These are phyloP conservation scores for Pseudonectria foliicola DNA, from an alignment of 2,329 filamentous ascomycete genomes.

Conservation along the genomic window DNA sequence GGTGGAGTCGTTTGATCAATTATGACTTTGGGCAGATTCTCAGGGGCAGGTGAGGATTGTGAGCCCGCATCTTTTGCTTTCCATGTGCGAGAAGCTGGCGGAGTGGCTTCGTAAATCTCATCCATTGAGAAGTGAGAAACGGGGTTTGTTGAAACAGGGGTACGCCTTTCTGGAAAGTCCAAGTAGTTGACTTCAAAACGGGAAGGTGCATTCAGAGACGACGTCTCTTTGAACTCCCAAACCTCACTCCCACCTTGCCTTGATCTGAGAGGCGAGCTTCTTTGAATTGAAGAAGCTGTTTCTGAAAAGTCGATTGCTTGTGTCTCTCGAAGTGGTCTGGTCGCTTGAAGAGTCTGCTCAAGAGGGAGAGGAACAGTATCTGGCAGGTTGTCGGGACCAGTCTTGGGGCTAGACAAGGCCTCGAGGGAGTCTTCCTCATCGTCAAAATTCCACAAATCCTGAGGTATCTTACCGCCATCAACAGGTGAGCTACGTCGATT, in stretches of 20 bases:
- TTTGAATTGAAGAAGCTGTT: constrained; percentile 26
- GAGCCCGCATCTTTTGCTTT: constrained; percentile 1
- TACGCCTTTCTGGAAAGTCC: constrained; percentile 1
- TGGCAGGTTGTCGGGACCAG: constrained; percentile 19
- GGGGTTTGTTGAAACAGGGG: background rate
- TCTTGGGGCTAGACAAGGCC: constrained; percentile 22
- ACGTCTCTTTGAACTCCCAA: constrained; percentile 12
- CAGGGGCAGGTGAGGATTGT: background rate
- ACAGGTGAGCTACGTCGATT: constrained; percentile 26
- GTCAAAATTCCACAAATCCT: constrained; percentile 18
- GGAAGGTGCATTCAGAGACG: constrained; percentile 3
- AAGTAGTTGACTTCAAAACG: constrained; percentile 1
- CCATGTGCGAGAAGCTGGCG: constrained; percentile 7
- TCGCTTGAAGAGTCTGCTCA: background rate
- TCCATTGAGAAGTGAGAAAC: constrained; percentile 19
- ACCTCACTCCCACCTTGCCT: constrained; percentile 1
- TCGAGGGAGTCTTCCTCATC: constrained; percentile 12
- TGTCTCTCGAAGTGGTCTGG: background rate
- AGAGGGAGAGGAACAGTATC: constrained; percentile 24
- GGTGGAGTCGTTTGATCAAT: constrained; percentile 1
- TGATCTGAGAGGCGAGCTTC: constrained; percentile 23
- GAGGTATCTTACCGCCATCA: constrained; percentile 5
- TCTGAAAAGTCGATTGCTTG: constrained; percentile 26
- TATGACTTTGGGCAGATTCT: background rate
- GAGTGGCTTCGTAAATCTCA: constrained; percentile 22